Conservation (phyloP, 1,139 yeast genomes). For the Lizanozyma gosingica region DNA sequence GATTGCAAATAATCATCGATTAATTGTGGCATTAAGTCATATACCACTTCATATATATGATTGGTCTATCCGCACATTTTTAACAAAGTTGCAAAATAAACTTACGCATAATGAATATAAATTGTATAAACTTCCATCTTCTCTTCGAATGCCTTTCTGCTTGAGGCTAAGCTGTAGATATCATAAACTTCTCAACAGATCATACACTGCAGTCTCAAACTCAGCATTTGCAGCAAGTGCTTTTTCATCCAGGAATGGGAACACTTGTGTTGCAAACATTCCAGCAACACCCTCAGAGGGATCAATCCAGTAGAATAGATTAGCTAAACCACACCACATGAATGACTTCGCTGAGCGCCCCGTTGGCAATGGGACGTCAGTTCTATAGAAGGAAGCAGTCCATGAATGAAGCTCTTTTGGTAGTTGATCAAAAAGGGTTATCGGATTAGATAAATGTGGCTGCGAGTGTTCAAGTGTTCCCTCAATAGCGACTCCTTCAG, state of each 20-base stretch:
- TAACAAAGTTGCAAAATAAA: too few species aligned
- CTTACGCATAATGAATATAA: too few species aligned
- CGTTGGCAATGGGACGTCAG: constrained; percentile 12
- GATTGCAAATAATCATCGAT: too few species aligned
- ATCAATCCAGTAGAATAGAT: constrained; percentile 27
- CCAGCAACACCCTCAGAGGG: constrained; percentile 21
- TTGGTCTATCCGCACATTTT: too few species aligned
- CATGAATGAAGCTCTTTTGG: constrained; percentile 4
- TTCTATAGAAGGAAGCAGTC: constrained; percentile 8
- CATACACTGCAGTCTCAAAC: constrained; percentile 14
- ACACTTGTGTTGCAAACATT: constrained; percentile 17
- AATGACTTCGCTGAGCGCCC: constrained; percentile 22
- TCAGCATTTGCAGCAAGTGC: constrained; percentile 11
- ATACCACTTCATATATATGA: too few species aligned
- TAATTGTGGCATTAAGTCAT: too few species aligned
- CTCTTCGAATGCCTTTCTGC: too few species aligned
- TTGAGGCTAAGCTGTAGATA: too few species aligned
- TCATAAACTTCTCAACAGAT: not conserved
- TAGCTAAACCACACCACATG: constrained; percentile 26
- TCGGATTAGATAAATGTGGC: not conserved
- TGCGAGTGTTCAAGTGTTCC: not conserved
- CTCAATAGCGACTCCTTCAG: constrained; percentile 8
- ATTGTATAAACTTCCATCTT: too few species aligned
- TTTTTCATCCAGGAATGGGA: constrained; percentile 18
- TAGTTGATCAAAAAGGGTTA: not conserved